A percentile compares a stretch with the other conserved stretches of the same genome.
phyloP scores from a whole-genome alignment of 2,329 filamentous ascomycete genomes.

The Leptographium lundbergii region DNA sequence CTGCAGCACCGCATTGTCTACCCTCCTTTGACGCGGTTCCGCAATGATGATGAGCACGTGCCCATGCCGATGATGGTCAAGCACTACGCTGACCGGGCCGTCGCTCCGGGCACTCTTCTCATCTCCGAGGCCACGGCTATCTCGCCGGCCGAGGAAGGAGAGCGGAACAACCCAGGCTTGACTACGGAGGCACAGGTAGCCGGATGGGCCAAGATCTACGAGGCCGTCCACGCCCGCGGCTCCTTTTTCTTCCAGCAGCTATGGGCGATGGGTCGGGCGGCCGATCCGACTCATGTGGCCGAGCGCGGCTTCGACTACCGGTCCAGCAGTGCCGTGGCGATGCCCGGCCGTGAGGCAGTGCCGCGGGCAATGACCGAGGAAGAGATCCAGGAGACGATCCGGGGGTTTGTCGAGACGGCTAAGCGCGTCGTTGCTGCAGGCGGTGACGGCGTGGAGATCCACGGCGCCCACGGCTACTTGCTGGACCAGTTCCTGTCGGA shows the following conservation, averaged over 20 bases:
- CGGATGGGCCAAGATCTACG: slow-evolving; percentile 46
- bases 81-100: slow-evolving; percentile 31
- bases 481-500: slow-evolving; percentile 59
- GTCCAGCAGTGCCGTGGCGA: slow-evolving; percentile 28
- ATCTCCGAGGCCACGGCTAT: slow-evolving; percentile 34
- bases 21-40: slow-evolving; percentile 35
- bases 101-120: slow-evolving; percentile 26
- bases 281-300: slow-evolving; percentile 21
- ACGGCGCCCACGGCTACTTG: slow-evolving; percentile 70
- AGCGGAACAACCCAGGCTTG: slow-evolving; percentile 42
- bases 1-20: slow-evolving; percentile 7
- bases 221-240: slow-evolving; percentile 49
- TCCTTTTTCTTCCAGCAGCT: slow-evolving; percentile 50
- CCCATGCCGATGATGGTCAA: slow-evolving; percentile 20
- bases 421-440: slow-evolving; percentile 48
- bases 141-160: slow-evolving; percentile 21
- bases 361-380: slow-evolving; percentile 50
- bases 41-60: slow-evolving; percentile 24
- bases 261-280: slow-evolving; percentile 30
- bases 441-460: slow-evolving; percentile 59
- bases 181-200: slow-evolving; percentile 39
- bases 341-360: slow-evolving; percentile 22
- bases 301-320: slow-evolving; percentile 21
- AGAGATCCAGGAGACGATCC: slow-evolving; percentile 53
- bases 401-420: slow-evolving; percentile 40